Evolutionary conservation across 2,329 filamentous ascomycete species (phyloP).

Genomic region (Nothopassalora personata): DNA sequence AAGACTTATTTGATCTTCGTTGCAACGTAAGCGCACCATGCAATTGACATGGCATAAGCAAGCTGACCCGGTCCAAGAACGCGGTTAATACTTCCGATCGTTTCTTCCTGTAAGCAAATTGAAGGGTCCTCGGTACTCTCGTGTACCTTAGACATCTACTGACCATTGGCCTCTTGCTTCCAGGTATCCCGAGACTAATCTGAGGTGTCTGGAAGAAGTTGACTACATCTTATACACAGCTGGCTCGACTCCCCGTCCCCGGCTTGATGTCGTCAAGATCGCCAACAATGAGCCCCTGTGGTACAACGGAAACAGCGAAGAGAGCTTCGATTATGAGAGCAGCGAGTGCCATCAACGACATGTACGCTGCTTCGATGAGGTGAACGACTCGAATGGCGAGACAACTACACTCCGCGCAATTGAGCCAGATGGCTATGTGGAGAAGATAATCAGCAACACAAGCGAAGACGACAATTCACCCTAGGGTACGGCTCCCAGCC

Average conservation of each 20-base stretch:
- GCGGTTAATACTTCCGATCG: conserved; percentile 41
- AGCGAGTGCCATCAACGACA: conserved; percentile 33
- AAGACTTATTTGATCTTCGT: conserved; percentile 70
- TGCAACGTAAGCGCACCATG: conserved; percentile 55
- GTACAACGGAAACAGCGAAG: conserved; percentile 37
- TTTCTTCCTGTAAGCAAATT: too few species aligned
- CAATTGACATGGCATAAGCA: conserved; percentile 45
- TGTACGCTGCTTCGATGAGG: conserved; percentile 25
- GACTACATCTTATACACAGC: conserved; percentile 58
- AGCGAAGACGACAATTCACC: neutral
- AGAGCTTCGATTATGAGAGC: conserved; percentile 17
- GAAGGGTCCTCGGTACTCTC: too few species aligned
- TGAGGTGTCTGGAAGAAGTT: conserved; percentile 58
- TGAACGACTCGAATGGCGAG: conserved; percentile 25
- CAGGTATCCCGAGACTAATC: conserved; percentile 56
- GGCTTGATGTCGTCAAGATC: conserved; percentile 47
- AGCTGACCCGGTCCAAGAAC: conserved; percentile 7
- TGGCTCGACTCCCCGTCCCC: conserved; percentile 41
- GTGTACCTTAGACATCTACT: too few species aligned
- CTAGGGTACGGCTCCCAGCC: conserved; percentile 3
- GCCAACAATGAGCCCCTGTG: conserved; percentile 44
- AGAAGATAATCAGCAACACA: conserved; percentile 9
- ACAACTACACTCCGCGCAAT: conserved; percentile 16
- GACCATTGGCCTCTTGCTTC: too few species aligned
- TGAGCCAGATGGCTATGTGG: conserved; percentile 3